phyloP scores from a whole-genome alignment of 2,329 filamentous ascomycete species.

The Coniella lustricola region DNA sequence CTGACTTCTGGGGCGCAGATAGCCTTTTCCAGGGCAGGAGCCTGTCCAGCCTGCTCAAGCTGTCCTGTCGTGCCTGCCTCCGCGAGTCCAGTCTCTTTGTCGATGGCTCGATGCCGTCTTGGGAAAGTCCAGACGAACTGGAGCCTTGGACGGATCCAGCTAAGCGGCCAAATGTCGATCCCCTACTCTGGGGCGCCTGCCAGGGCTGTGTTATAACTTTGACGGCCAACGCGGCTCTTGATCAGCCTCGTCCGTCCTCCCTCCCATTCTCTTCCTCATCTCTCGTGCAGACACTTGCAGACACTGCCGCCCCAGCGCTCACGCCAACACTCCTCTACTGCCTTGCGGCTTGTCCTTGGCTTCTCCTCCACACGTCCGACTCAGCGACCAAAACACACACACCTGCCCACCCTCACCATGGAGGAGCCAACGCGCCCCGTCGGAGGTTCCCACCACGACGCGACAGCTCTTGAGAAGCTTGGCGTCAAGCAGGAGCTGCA shows the following conservation, averaged over 20 bases:
- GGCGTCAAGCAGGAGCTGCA: constrained; percentile 43
- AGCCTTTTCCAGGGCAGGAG: no score
- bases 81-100: no score
- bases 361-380: neutral
- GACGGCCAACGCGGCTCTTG: neutral
- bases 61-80: no score
- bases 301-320: no score
- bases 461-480: constrained; percentile 34
- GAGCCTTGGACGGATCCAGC: neutral
- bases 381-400: neutral
- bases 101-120: constrained; percentile 4
- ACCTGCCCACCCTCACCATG: constrained; percentile 1
- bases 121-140: constrained; percentile 16
- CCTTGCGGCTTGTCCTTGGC: neutral
- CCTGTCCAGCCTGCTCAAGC: no score
- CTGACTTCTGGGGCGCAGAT: constrained; percentile 1
- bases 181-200: constrained; percentile 4
- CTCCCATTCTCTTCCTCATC: neutral
- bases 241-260: neutral
- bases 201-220: neutral
- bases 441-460: constrained; percentile 22
- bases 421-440: constrained; percentile 1
- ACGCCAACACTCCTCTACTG: no score
- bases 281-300: neutral
- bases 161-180: constrained; percentile 8